Conservation (phyloP, 805 yeast species). For the Blastobotrys parvus region DNA sequence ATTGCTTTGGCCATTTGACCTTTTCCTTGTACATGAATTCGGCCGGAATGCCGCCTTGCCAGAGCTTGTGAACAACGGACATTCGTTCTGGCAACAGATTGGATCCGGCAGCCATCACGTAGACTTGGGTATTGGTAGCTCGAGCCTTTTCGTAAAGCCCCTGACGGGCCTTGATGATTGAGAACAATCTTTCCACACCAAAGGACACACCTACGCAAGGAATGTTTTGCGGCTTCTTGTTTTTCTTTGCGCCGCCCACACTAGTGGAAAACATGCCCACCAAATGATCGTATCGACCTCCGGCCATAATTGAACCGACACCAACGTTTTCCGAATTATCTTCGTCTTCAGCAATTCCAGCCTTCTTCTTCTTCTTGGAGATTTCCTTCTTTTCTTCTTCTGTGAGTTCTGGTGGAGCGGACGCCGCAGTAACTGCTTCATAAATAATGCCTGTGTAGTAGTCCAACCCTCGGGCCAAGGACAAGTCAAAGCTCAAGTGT, state of each 20-base stretch:
- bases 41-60: conserved; percentile 84
- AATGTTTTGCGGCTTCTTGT: conserved; percentile 58
- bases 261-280: conserved; percentile 93
- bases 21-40: conserved; percentile 90
- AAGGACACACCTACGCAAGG: conserved; percentile 98
- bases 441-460: conserved; percentile 95
- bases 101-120: conserved; percentile 97
- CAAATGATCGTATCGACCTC: conserved; percentile 94
- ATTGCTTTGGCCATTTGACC: conserved; percentile 92
- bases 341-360: conserved; percentile 48
- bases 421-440: conserved; percentile 90
- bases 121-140: conserved; percentile 86
- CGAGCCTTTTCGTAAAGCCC: conserved; percentile 56
- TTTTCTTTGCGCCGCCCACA: conserved; percentile 31
- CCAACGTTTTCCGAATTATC: conserved; percentile 97
- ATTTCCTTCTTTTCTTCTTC: conserved; percentile 49
- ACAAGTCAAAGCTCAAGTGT: conserved; percentile 74
- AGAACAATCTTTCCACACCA: conserved; percentile 92
- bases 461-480: conserved; percentile 95
- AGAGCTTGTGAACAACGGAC: conserved; percentile 70
- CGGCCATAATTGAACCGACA: conserved; percentile 97
- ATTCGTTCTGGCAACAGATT: conserved; percentile 91
- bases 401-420: conserved; percentile 73
- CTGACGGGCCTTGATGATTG: conserved; percentile 73
- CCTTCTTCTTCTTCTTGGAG: conserved; percentile 32